Evolutionary conservation across 768 basidiomycete genomes (phyloP), one percentile per base, ranked within the genome.

Genomic region (Agaricus blazei): DNA sequence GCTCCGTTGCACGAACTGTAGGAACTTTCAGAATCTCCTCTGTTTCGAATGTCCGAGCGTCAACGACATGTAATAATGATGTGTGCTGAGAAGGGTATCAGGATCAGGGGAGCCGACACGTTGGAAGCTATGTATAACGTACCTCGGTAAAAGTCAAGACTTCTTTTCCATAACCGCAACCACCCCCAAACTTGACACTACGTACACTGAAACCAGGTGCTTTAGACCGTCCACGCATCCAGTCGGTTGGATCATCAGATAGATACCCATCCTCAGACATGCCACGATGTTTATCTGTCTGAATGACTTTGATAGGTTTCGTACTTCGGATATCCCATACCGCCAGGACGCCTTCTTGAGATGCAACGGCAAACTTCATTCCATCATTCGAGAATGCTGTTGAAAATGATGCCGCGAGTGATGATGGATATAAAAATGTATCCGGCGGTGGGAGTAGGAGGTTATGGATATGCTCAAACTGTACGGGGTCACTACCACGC

Each of bases 251-350:
- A 34, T 61, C 60, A 52, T 58, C 58, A 9, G 58, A 59, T 9
- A 61, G 40, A 14, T 45, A 54, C 12, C 57, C 60, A 42, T 43
- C 57, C 12, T 57, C 57, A 19, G 57, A 55, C 40, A 59, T 59
- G 24, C 51, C 57, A 15, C 60, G 60, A 47, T 48, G 58, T 52
- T 61, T 61, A 52, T 61, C 58, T 9, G 58, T 58, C 56, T 61
- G 60, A 41, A 56, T 59, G 24, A 61, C 58, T 34, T 61, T 59
- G 28, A 61, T 48, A 31, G 58, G 60, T 34, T 56, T 56, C 26
- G 60, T 59, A 43, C 56, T 58, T 9, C 60, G 49, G 24, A 61
- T 51, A 40, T 61, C 60, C 60, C 60, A 61, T 29, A 61, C 55
- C 4, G 54, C 56, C 12, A 57, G 48, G 9, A 61, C 60, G 12